phyloP scores from a whole-genome alignment of 345 rosid species.

The Murraya paniculata region DNA sequence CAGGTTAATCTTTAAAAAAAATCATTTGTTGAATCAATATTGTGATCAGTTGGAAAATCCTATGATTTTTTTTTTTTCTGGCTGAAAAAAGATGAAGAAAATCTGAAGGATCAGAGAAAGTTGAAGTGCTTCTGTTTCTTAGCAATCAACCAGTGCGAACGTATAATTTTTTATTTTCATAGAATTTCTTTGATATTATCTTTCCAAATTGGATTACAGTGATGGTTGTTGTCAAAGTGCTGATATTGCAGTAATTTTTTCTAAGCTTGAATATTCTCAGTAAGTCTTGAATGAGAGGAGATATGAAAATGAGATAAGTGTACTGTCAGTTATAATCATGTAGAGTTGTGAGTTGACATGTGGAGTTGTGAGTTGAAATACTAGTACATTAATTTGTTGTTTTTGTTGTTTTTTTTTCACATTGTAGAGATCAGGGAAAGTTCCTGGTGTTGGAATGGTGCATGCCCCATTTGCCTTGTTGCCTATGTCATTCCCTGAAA shows the following conservation, averaged over 20 bases:
- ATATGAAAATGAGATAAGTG: constrained; percentile 1
- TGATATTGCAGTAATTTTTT: not conserved
- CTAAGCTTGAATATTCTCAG: not conserved
- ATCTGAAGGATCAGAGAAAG: not conserved
- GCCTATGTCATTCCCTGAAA: constrained; percentile 71
- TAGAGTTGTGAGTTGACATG: not conserved
- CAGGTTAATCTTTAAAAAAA: constrained; percentile 36
- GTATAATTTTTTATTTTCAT: no score
- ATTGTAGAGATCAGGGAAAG: constrained; percentile 72
- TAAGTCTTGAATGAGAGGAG: not conserved
- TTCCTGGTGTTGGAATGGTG: constrained; percentile 91
- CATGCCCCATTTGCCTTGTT: constrained; percentile 88
- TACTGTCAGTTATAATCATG: not conserved
- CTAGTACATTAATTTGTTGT: constrained; percentile 6
- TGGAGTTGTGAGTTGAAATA: not conserved
- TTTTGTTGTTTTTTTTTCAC: not conserved
- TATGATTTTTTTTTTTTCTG: not conserved
- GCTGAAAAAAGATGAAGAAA: not conserved
- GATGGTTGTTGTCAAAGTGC: not conserved
- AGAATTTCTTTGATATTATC: not conserved
- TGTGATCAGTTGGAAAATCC: not conserved
- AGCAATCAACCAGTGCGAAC: not conserved
- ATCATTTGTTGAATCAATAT: not conserved
- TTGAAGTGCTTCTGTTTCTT: not conserved
- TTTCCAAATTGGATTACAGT: not conserved